Evolutionary conservation across 1,284 basidiomycete species (phyloP).

Genomic region (Apiotrichum siamense): DNA sequence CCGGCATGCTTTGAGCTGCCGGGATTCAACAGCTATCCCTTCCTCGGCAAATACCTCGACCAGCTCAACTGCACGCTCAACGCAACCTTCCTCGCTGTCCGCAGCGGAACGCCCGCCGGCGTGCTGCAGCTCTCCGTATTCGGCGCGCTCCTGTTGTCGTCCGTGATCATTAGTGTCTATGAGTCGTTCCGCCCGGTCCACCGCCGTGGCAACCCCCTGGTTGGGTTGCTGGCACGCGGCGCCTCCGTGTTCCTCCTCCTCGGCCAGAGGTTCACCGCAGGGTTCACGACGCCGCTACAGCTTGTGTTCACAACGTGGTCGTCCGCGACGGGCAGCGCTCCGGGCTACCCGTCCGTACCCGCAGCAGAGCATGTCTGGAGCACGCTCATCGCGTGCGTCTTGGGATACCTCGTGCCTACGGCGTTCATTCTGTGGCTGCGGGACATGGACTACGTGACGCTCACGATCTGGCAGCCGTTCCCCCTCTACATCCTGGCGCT

Average conservation of each 20-base stretch:
- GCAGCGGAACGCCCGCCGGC: background rate
- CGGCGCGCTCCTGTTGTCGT: conserved; percentile 2
- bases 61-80: conserved; percentile 11
- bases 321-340: background rate
- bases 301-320: conserved; percentile 2
- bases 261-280: conserved; percentile 10
- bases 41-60: conserved; percentile 2
- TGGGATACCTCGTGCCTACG: background rate
- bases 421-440: background rate
- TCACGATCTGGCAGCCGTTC: conserved; percentile 18
- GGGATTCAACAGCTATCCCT: background rate
- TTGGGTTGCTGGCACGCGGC: background rate
- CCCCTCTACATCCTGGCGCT: conserved; percentile 11
- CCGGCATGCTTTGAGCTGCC: conserved; percentile 5
- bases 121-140: conserved; percentile 5
- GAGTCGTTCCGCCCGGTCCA: conserved; percentile 7
- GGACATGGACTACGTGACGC: conserved; percentile 1
- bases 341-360: background rate
- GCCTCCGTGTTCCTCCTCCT: conserved; percentile 4
- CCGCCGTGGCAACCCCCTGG: background rate
- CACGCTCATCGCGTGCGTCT: background rate
- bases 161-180: conserved; percentile 3
- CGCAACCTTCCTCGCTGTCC: conserved; percentile 1
- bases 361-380: conserved; percentile 7
- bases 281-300: conserved; percentile 8